Evolutionary conservation across 352 stramenopile species (phyloP).

Genomic region (Albugo laibachii): DNA sequence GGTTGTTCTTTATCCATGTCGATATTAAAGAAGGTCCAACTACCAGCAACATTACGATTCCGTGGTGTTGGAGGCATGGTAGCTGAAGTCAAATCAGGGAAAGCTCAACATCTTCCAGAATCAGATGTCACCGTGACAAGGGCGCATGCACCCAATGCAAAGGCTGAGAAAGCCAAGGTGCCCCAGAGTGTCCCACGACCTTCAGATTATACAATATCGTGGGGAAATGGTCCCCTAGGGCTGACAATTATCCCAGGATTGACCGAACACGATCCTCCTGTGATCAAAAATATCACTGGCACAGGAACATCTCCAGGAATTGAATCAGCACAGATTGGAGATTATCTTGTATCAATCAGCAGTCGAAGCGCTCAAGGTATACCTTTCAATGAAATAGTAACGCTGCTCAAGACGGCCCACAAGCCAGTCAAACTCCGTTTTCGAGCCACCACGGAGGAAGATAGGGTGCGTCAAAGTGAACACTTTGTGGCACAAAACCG

Average conservation of each 20-base stretch:
- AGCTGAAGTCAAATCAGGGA: slow-evolving; percentile 2
- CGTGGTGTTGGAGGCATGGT: slow-evolving; percentile 46
- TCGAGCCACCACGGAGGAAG: slow-evolving; percentile 3
- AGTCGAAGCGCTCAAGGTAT: slow-evolving; percentile 36
- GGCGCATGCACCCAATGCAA: slow-evolving; percentile 12
- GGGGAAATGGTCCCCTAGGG: slow-evolving; percentile 55
- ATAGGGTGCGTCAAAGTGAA: too few species aligned
- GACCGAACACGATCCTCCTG: slow-evolving; percentile 49
- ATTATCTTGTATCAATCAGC: slow-evolving; percentile 71
- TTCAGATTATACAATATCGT: slow-evolving; percentile 52
- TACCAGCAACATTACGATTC: slow-evolving; percentile 68
- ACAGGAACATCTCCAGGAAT: slow-evolving; percentile 61
- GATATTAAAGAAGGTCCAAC: slow-evolving; percentile 75
- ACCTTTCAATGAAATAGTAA: slow-evolving; percentile 67
- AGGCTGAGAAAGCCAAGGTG: slow-evolving; percentile 1
- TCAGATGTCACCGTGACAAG: slow-evolving; percentile 1
- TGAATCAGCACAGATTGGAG: slow-evolving; percentile 59
- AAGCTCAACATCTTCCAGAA: neutral
- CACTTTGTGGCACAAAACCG: too few species aligned
- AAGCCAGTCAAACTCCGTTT: slow-evolving; percentile 65
- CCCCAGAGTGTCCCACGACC: slow-evolving; percentile 28
- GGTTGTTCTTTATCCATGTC: slow-evolving; percentile 77
- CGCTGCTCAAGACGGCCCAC: slow-evolving; percentile 55
- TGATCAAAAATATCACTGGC: slow-evolving; percentile 78
- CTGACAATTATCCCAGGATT: slow-evolving; percentile 73